Evolutionary conservation across 1,284 basidiomycete genomes (phyloP), one percentile per base, ranked within the genome.

Genomic region (Wolfiporia cocos): DNA sequence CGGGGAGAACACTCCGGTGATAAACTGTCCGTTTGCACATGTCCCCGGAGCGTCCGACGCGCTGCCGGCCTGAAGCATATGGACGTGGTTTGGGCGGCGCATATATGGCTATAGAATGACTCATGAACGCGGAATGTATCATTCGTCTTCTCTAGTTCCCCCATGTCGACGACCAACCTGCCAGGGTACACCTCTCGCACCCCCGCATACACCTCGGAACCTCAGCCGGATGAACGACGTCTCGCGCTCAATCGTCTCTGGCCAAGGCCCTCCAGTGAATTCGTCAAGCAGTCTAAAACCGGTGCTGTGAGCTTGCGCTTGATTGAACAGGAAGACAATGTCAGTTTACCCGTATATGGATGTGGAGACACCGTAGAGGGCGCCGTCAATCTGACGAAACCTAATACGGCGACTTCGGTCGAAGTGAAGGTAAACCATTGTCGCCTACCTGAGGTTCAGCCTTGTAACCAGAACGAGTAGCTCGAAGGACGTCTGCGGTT

Each of bases 361-460:
- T 53, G 63, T 30, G 71, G 68, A 4, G 69, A 69, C 2, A 55
- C 61, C 24, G 68, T 86, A 12, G 72, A 77, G 50, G 84, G 85
- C 9, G 61, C 55, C 1, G 63, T 87, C 15, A 73, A 79, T 21
- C 53, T 86, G 19, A 51, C 58, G 38, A 83, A 78, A 61, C 59
- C 68, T 1, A 77, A 80, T 10, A 70, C 70, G 20, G 61, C 86
- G 20, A 67, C 67, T 2, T 72, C 70, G 22, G 78, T 87, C 22
- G 81, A 83, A 49, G 69, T 81, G 34, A 78, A 81, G 69, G 83
- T 75, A 47, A 34, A n/a, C n/a, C n/a, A n/a, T n/a, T n/a, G n/a
- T n/a, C n/a, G n/a, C n/a, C n/a, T n/a, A n/a, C n/a, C n/a, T n/a
- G n/a, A n/a, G n/a, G n/a, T n/a, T n/a, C n/a, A n/a, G n/a, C n/a